These are phyloP conservation scores for Rhodotorula kratochvilovae DNA, from an alignment of 768 basidiomycete genomes.

Conservation along the genomic window DNA sequence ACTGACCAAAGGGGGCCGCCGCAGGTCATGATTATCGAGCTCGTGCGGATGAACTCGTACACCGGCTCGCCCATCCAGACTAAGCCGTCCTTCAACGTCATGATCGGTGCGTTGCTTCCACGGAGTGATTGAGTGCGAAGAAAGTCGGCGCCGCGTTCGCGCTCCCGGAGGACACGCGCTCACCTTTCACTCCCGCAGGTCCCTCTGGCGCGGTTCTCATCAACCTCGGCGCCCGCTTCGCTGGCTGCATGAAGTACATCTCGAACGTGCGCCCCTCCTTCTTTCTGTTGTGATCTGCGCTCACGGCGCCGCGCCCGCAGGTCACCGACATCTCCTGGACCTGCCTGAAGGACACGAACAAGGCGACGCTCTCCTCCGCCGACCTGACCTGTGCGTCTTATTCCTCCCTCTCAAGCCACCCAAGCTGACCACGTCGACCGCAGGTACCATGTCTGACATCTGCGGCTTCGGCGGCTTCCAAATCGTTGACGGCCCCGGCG, in stretches of 20 bases:
- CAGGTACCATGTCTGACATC: constrained; percentile 72
- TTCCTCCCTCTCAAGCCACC: neutral
- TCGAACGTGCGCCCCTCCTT: constrained; percentile 60
- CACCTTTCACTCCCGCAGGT: too few species aligned
- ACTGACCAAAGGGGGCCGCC: constrained; percentile 45
- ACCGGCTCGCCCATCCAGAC: constrained; percentile 83
- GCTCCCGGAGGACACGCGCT: too few species aligned
- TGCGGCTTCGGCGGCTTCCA: constrained; percentile 81
- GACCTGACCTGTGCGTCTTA: constrained; percentile 47
- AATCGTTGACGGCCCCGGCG: constrained; percentile 39
- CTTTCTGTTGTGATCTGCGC: constrained; percentile 41
- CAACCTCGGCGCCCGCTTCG: constrained; percentile 82
- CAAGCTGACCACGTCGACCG: constrained; percentile 47
- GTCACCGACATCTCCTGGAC: constrained; percentile 38
- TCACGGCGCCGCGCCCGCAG: constrained; percentile 8
- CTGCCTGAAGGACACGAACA: constrained; percentile 29
- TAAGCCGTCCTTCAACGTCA: constrained; percentile 75
- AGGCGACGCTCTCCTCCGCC: constrained; percentile 10
- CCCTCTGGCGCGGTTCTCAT: constrained; percentile 80
- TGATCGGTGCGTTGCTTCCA: constrained; percentile 66
- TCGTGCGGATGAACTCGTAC: constrained; percentile 65
- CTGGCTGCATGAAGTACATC: constrained; percentile 78
- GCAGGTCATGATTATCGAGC: constrained; percentile 73
- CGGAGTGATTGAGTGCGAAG: too few species aligned
- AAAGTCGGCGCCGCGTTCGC: too few species aligned